Evolutionary conservation across 1,139 yeast species (phyloP).

Genomic region (Geotrichum candidum): DNA sequence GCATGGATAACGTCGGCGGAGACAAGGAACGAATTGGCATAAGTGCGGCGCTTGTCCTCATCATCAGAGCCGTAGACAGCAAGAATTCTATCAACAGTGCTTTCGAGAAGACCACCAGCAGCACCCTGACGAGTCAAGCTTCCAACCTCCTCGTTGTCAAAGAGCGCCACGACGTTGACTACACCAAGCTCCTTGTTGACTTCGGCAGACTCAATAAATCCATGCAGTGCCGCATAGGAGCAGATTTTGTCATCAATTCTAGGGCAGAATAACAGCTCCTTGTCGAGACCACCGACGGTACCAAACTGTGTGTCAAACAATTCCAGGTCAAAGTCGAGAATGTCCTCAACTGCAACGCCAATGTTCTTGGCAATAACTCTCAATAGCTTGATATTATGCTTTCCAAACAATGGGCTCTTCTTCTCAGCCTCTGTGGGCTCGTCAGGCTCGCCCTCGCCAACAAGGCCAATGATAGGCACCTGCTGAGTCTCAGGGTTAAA

Average conservation of each 20-base stretch:
- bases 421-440: constrained; percentile 55
- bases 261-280: constrained; percentile 86
- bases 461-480: constrained; percentile 75
- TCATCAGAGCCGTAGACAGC: constrained; percentile 43
- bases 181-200: constrained; percentile 52
- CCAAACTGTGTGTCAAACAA: constrained; percentile 82
- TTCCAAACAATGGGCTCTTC: constrained; percentile 53
- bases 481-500: constrained; percentile 85
- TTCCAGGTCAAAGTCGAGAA: constrained; percentile 82
- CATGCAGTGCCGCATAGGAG: constrained; percentile 73
- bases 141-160: constrained; percentile 94
- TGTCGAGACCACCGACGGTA: constrained; percentile 77
- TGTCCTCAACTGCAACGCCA: constrained; percentile 47
- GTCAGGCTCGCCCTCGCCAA: constrained; percentile 27
- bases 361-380: constrained; percentile 65
- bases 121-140: constrained; percentile 93
- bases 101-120: constrained; percentile 79
- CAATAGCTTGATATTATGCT: constrained; percentile 69
- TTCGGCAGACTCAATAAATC: constrained; percentile 44
- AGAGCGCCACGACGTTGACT: constrained; percentile 66
- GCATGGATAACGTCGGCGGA: constrained; percentile 97
- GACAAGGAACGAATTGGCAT: constrained; percentile 68
- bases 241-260: constrained; percentile 90
- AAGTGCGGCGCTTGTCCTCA: constrained; percentile 34
- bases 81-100: constrained; percentile 62